Conservation (phyloP, 768 basidiomycete species). For the button mushroom (Agaricus bisporus) region DNA sequence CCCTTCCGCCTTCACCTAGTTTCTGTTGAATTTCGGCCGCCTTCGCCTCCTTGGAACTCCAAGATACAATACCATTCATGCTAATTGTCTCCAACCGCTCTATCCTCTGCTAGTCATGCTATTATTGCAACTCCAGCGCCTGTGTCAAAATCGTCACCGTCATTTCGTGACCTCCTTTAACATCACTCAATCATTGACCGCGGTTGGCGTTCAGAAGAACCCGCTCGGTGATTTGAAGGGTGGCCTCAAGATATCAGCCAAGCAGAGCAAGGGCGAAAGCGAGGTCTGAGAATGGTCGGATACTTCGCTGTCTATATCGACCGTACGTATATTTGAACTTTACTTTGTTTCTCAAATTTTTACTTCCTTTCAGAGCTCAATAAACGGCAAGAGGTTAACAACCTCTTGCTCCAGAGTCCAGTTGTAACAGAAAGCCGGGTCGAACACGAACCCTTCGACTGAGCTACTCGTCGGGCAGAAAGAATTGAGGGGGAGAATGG, state of each 20-base stretch:
- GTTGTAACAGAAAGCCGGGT: conserved; percentile 47
- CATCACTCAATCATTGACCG: too few species aligned
- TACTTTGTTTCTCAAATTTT: conserved; percentile 10
- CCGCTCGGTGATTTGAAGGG: conserved; percentile 15
- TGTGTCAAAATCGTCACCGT: too few species aligned
- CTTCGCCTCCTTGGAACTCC: too few species aligned
- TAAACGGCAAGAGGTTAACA: conserved; percentile 54
- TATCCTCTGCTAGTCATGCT: too few species aligned
- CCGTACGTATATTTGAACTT: conserved; percentile 42
- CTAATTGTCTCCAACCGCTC: too few species aligned
- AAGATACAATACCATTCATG: too few species aligned
- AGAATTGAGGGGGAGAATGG: conserved; percentile 46
- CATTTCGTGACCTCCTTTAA: too few species aligned
- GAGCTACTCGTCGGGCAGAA: conserved; percentile 70
- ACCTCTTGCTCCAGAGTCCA: conserved; percentile 47
- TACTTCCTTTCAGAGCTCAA: conserved; percentile 54
- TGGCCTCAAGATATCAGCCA: conserved; percentile 47
- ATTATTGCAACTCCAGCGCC: too few species aligned
- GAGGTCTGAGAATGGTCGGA: conserved; percentile 76
- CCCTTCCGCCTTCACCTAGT: too few species aligned
- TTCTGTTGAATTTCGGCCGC: too few species aligned
- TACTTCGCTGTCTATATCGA: conserved; percentile 84
- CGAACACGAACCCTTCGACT: conserved; percentile 49
- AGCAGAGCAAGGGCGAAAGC: conserved; percentile 69
- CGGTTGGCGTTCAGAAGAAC: conserved; percentile 8